Evolutionary conservation across 2,329 filamentous ascomycete genomes (phyloP).

Genomic region (Trichoderma sp.): DNA sequence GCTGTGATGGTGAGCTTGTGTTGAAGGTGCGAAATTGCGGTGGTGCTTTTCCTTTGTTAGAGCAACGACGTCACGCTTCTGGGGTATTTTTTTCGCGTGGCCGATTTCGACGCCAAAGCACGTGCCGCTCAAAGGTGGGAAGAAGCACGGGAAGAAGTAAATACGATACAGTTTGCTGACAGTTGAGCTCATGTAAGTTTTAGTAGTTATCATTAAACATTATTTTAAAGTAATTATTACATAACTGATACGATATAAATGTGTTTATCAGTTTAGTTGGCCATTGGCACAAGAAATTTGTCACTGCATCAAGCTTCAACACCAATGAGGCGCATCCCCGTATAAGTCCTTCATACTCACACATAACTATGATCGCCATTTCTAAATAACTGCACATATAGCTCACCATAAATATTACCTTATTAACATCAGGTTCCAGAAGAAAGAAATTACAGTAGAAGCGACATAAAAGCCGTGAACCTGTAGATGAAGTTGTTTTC

Average conservation of each 20-base stretch:
- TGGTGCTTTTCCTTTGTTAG: neutral
- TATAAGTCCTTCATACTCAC: neutral
- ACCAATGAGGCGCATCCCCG: neutral
- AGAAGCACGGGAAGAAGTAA: neutral
- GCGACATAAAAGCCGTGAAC: neutral
- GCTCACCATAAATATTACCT: neutral
- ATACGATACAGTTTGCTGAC: neutral
- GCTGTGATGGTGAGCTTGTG: neutral
- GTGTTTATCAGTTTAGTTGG: neutral
- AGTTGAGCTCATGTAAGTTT: neutral
- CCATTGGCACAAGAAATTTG: fast-evolving
- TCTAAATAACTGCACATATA: neutral
- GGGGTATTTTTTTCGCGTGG: slow-evolving; percentile 8
- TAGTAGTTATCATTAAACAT: neutral
- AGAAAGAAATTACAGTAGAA: neutral
- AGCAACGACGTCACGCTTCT: slow-evolving; percentile 22
- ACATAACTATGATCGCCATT: neutral
- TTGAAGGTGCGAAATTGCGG: neutral
- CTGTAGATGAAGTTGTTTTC: neutral
- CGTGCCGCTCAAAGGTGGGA: neutral
- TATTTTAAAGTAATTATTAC: neutral
- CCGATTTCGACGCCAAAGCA: slow-evolving; percentile 11
- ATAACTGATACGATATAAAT: neutral
- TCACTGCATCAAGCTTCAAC: neutral
- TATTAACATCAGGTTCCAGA: no score